Base-by-base conservation (phyloP, 2,329 filamentous ascomycete genomes). In the Xylariales sp. region DNA sequence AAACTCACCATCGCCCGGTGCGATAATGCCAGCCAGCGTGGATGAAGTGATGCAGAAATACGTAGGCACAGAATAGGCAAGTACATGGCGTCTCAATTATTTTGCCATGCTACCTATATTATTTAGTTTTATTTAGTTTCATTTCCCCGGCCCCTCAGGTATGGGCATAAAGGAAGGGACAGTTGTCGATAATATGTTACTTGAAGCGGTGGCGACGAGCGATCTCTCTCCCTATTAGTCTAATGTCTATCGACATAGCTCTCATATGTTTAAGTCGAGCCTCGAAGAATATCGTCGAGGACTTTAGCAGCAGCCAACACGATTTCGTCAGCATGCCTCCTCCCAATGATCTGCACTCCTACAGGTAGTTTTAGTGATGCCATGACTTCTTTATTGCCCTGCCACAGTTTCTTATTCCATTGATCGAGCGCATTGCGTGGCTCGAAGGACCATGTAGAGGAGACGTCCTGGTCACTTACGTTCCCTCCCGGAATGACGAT, bases 1-100 rank as follows among this genome's bases (percentile, higher is more conserved):
- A 77, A 91, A 89, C 67, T 77, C 78, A 2, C 83, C 87, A 0
- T 83, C 87, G 0, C 77, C 81, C 46, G 89, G 87, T 0, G 89
- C 89, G 0, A 74, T 89, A 71, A 83, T 91, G 84, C 89, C 89
- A 12, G 49, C 66, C 14, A 62, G 46, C 36, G 36, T 39, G 45
- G 55, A 62, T 12, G 55, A 66, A 48, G 56, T 64, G 16, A n/a
- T 58, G 62, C 32, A 78, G 60, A 32, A 77, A 46, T 59, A 59
- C 32, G 28, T 9, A 5, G 16, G 23, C 12, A 32, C 62, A 16
- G 5, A 46, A 50, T 53, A 62, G 39, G 30, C 8, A 6, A 8
- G 16, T 5, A 39, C 3, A n/a, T 23, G 34, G 14, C 14, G 1
- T 50, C 34, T 36, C 39, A 10, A n/a, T 28, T 16, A 12, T 14